Evolutionary conservation across 345 rosid genomes (phyloP), one percentile per base, ranked within the genome.

Genomic region (Heritiera fomes): DNA sequence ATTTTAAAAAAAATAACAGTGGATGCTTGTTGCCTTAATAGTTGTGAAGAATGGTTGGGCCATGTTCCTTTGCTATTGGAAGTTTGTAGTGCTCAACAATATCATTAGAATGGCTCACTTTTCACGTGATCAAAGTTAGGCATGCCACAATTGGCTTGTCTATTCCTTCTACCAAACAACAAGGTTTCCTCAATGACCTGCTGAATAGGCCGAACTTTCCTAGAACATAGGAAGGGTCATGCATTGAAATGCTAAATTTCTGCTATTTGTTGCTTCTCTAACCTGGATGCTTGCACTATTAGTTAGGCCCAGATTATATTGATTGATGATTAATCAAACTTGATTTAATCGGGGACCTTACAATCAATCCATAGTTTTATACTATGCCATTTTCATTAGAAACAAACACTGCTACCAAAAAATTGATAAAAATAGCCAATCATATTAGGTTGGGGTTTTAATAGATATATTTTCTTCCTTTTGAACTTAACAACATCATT

Each of bases 101-200:
- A 7, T 70, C 56, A 69, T 49, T 69, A 70, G 58, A 28, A 23
- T 47, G 13, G 23, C 58, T 6, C n/a, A 17, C 75, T 53, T 53
- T 72, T 30, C 13, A 72, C 4, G 32, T 34, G 62, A 72, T 72
- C 47, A 72, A 72, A 72, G 63, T 8, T 53, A 53, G 10, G 28
- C 59, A 28, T 46, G 28, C 68, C 28, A 75, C 3, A 7, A 7
- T 9, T 61, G 23, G 17, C 15, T 47, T 62, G 23, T 15, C 11
- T 62, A 28, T 73, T 55, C 47, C 47, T 38, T 55, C 10, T 73
- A 4, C 41, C 45, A 9, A 46, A 38, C 95, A 60, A 89, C 45
- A 46, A 61, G 49, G 15, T 15, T 75, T 62, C 70, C 28, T 60
- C 43, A 7, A 30, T 41, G 10, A 73, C 50, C n/a, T 7, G 32